phyloP scores from a whole-genome alignment of 1,284 basidiomycete species.

The Pseudozyma tsukubaensis region DNA sequence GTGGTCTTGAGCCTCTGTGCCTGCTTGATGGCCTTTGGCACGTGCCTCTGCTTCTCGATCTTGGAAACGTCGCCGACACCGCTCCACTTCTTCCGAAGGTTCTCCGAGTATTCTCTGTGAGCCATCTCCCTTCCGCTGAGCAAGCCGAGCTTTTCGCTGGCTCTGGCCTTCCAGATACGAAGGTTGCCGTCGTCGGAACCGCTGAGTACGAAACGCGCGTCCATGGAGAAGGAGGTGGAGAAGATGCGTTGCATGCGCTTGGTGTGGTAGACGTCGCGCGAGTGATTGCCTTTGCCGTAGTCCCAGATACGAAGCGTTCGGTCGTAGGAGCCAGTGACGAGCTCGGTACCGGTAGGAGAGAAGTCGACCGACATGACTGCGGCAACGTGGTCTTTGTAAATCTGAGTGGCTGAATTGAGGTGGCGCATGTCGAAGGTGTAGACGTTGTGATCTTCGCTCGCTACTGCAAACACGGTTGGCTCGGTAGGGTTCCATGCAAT shows the following conservation, averaged over 20 bases:
- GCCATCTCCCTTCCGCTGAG: conserved; percentile 91
- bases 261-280: conserved; percentile 93
- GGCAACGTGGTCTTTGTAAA: conserved; percentile 97
- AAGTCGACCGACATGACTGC: conserved; percentile 76
- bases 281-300: conserved; percentile 80
- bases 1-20: conserved; percentile 88
- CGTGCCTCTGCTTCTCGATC: conserved; percentile 83
- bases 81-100: conserved; percentile 88
- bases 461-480: conserved; percentile 89
- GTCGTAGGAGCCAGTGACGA: conserved; percentile 96
- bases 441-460: conserved; percentile 96
- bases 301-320: conserved; percentile 94
- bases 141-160: conserved; percentile 90
- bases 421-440: conserved; percentile 97
- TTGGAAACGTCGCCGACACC: conserved; percentile 78
- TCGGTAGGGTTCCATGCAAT: conserved; percentile 95
- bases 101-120: conserved; percentile 90
- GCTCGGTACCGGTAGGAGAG: conserved; percentile 89
- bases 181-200: conserved; percentile 98
- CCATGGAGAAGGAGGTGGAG: conserved; percentile 77
- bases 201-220: conserved; percentile 90
- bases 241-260: conserved; percentile 96
- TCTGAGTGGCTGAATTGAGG: conserved; percentile 84
- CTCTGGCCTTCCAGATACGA: conserved; percentile 94
- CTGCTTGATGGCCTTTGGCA: conserved; percentile 90